Base-by-base conservation (phyloP, 2,329 filamentous ascomycete species). In the Penicillium expansum region DNA sequence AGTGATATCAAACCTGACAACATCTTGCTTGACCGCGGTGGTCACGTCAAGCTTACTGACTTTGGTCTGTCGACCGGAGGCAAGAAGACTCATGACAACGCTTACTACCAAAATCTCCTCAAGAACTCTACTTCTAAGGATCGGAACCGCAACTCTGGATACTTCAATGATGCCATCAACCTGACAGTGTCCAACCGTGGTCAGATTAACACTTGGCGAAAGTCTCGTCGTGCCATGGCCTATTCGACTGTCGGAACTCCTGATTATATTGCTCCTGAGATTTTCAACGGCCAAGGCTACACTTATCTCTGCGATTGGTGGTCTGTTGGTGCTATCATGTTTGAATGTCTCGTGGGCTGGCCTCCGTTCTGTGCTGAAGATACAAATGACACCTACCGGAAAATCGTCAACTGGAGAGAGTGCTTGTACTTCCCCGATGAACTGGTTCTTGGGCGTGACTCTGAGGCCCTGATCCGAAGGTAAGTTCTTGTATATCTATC, bases 1-100 rank as follows among this genome's bases (percentile, higher is more conserved):
- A 95, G 93, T 82, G 94, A 99, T 71, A 99, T 99, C 80, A 99
- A 99, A 77, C 94, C 94, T 13, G 94, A 99, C 79, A 99, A 99
- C 73, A 97, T 99, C 71, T 83, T 99, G 47, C 86, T 99, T 48
- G 94, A 99, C 71, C 87, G 92, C 56, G 92, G 92, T 57, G 94
- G 94, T 52, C 94, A 99, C 76, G 94, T 99, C 77, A 99, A 99
- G 80, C 82, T 99, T 66, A 97, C 94, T 11, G 94, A 99, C 77
- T 99, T 99, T 67, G 94, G 94, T 77, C 83, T 99, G 29, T 97
- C 94, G 0, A 99, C 94, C 10, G 94, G 94, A 62, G 97, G 97
- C 81, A 94, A 97, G 77, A 95, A 95, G 75, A 88, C 96, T 60
- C 94, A 99, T 74, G 93, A 97, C 73, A 96, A 97, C 71, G 92